Conservation (phyloP, 192 early-diverging fungal species). For the Entophlyctis helioformis region DNA sequence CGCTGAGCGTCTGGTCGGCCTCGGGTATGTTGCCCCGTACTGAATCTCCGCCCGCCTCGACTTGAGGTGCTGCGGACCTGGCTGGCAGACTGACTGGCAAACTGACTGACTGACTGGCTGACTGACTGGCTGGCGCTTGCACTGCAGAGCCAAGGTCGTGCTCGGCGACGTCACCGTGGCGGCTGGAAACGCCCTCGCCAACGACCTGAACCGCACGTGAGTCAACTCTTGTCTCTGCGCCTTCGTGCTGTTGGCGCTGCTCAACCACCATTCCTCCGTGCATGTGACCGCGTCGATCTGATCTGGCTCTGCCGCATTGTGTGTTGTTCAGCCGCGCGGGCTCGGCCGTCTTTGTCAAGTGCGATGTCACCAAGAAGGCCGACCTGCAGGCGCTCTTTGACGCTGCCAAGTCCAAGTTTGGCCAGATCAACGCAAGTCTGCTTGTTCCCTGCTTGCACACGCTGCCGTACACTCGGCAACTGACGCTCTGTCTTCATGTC, state of each 20-base stretch:
- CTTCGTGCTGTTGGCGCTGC: too few species aligned
- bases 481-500: not conserved
- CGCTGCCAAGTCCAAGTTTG: slow-evolving; percentile 40
- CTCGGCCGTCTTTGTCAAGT: slow-evolving; percentile 40
- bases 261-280: too few species aligned
- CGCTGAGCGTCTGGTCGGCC: slow-evolving; percentile 35
- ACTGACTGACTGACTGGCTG: too few species aligned
- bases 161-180: slow-evolving; percentile 44
- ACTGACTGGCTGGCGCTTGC: too few species aligned
- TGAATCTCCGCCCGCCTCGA: too few species aligned
- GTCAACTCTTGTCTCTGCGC: too few species aligned
- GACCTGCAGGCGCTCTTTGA: slow-evolving; percentile 54
- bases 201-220: slow-evolving; percentile 7
- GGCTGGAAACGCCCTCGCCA: slow-evolving; percentile 13
- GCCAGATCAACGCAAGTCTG: slow-evolving; percentile 24
- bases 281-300: too few species aligned
- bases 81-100: too few species aligned
- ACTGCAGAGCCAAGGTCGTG: slow-evolving; percentile 51
- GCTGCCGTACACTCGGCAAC: not conserved
- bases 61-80: too few species aligned
- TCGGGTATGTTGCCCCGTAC: not conserved
- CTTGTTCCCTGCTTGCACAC: not conserved
- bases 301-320: too few species aligned
- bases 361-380: slow-evolving; percentile 58
- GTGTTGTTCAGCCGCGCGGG: slow-evolving; percentile 11